These are phyloP conservation scores for Carex scoparia DNA, from an alignment of 176 grass and related monocot species.

Conservation along the genomic window DNA sequence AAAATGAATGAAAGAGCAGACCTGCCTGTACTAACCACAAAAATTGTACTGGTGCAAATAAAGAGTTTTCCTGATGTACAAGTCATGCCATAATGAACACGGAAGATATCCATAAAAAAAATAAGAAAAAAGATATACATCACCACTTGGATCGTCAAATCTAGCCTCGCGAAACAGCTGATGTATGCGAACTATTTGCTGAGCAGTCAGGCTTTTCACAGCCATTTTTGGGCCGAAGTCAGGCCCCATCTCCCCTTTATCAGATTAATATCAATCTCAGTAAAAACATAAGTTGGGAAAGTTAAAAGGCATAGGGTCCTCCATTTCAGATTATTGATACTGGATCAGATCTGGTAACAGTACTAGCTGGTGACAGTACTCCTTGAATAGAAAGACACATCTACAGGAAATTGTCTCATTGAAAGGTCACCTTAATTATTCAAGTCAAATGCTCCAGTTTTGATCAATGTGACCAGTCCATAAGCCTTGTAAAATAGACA, in stretches of 20 bases:
- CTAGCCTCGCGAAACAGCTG: slow-evolving; percentile 95
- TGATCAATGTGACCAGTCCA: not conserved
- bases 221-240: slow-evolving; percentile 76
- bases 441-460: not conserved
- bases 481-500: not conserved
- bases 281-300: not conserved
- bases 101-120: not conserved
- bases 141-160: slow-evolving; percentile 94
- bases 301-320: not conserved
- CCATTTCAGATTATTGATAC: not conserved
- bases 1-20: not conserved
- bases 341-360: not conserved
- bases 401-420: not conserved
- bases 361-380: not conserved
- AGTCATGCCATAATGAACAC: not conserved
- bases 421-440: not conserved
- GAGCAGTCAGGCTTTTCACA: slow-evolving; percentile 62
- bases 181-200: slow-evolving; percentile 91
- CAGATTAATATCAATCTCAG: slow-evolving; percentile 19
- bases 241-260: slow-evolving; percentile 86
- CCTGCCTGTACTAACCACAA: not conserved
- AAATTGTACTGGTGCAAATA: not conserved
- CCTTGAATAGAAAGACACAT: not conserved
- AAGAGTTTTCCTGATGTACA: slow-evolving; percentile 8
- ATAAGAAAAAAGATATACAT: slow-evolving; percentile 41